A percentile compares a stretch with the other conserved stretches of the same genome.
These are phyloP conservation scores for Ambrosia artemisiifolia DNA, from an alignment of 129 eudicot species.

Conservation along the genomic window DNA sequence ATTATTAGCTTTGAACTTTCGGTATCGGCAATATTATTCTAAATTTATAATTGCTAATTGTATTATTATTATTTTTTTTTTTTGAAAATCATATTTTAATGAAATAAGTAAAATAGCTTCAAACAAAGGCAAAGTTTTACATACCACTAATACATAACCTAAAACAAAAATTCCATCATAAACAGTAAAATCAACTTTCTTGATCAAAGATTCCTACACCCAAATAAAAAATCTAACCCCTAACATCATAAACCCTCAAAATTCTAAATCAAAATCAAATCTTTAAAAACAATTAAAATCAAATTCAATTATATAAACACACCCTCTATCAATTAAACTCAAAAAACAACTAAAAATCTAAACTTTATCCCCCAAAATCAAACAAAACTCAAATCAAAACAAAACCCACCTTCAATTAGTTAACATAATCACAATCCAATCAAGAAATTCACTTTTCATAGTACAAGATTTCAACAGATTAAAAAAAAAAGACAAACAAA, in stretches of 20 bases:
- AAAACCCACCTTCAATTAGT: conserved; percentile 16
- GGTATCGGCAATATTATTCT: neutral
- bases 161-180: conserved; percentile 8
- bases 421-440: conserved; percentile 11
- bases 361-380: neutral
- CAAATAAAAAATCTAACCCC: conserved; percentile 3
- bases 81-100: neutral
- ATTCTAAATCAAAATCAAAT: neutral
- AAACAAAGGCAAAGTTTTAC: conserved; percentile 13
- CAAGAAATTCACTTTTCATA: neutral
- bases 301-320: conserved; percentile 3
- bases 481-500: conserved; percentile 10
- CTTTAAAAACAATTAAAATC: neutral
- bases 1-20: neutral
- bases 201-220: conserved; percentile 15
- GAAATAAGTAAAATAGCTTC: conserved; percentile 18
- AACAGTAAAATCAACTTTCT: conserved; percentile 1
- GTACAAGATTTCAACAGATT: neutral
- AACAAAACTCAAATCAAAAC: conserved; percentile 4
- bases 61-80: neutral
- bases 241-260: conserved; percentile 1
- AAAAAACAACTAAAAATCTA: conserved; percentile 4
- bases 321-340: conserved; percentile 13
- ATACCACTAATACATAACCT: neutral
- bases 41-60: neutral